These are phyloP conservation scores for Saccharum hybrid DNA, from an alignment of 202 grass and related monocot species.

Conservation along the genomic window DNA sequence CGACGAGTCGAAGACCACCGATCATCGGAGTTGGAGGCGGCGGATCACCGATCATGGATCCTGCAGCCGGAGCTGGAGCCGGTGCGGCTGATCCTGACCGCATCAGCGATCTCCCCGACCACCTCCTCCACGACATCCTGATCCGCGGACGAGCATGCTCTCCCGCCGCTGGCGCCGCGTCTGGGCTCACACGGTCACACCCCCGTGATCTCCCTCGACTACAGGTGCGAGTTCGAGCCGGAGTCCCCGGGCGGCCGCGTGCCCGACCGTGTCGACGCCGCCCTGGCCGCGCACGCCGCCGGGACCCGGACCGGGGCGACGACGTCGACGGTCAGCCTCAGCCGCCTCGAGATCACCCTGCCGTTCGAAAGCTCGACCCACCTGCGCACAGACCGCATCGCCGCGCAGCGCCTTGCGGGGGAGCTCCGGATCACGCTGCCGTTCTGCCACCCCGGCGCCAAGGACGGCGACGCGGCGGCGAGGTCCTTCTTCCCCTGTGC, in stretches of 20 bases:
- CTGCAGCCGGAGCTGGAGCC: not conserved
- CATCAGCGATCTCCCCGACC: not conserved
- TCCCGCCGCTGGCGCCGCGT: not conserved
- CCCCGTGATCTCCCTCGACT: not conserved
- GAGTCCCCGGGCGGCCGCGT: not conserved
- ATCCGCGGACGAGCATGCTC: not conserved
- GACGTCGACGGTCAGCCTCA: not conserved
- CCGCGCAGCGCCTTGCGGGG: not conserved
- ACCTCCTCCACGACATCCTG: conserved; percentile 6
- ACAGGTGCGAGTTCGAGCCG: not conserved
- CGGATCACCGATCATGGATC: not conserved
- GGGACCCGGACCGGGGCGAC: no score
- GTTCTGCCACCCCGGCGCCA: rapidly evolving
- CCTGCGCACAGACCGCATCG: not conserved
- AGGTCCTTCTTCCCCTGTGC: not conserved
- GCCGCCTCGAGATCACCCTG: not conserved
- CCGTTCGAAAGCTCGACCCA: rapidly evolving
- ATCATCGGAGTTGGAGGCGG: no score
- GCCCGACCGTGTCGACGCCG: not conserved
- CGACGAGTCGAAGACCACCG: no score
- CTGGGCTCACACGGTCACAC: not conserved
- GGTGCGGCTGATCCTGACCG: not conserved
- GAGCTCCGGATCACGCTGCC: not conserved
- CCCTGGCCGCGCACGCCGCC: not conserved
- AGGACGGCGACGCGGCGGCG: no score